Evolutionary conservation across 1,284 basidiomycete genomes (phyloP).

Genomic region (Marasmius sp.): DNA sequence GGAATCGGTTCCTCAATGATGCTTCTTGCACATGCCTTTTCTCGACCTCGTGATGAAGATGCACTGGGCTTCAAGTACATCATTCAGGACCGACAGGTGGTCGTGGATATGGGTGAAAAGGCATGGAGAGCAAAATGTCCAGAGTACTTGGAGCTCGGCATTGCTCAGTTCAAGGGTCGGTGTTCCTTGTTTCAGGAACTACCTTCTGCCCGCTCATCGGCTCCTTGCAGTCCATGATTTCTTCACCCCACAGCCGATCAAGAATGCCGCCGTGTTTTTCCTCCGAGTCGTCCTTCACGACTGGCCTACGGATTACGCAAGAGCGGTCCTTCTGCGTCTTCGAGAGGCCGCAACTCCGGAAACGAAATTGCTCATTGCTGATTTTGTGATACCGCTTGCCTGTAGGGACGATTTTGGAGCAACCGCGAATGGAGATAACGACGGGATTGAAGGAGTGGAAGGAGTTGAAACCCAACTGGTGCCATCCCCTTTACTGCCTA

Average conservation of each 20-base stretch:
- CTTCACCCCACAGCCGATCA: conserved; percentile 60
- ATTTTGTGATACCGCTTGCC: conserved; percentile 67
- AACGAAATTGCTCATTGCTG: conserved; percentile 65
- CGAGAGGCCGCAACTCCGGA: conserved; percentile 48
- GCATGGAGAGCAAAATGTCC: conserved; percentile 66
- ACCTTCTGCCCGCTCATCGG: neutral
- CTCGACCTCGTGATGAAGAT: conserved; percentile 14
- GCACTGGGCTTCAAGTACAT: conserved; percentile 52
- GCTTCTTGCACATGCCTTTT: conserved; percentile 59
- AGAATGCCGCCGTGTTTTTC: conserved; percentile 60
- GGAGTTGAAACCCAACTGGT: conserved; percentile 46
- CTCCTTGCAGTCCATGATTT: conserved; percentile 61
- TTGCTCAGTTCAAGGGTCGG: conserved; percentile 58
- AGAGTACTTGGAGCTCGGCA: conserved; percentile 55
- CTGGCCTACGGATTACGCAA: conserved; percentile 67
- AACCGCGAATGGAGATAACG: conserved; percentile 13
- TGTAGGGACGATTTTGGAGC: conserved; percentile 51
- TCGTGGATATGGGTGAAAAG: conserved; percentile 60
- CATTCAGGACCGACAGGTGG: conserved; percentile 68
- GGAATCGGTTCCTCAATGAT: conserved; percentile 75
- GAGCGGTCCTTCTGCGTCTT: conserved; percentile 48
- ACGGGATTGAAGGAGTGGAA: conserved; percentile 34
- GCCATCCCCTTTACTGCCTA: conserved; percentile 60
- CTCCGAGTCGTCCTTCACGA: conserved; percentile 72
- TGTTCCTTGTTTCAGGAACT: neutral